A percentile compares a stretch with the other conserved stretches of the same genome.
Evolutionary conservation across 352 stramenopile genomes (phyloP).

Genomic region (Globisporangium parvum): DNA sequence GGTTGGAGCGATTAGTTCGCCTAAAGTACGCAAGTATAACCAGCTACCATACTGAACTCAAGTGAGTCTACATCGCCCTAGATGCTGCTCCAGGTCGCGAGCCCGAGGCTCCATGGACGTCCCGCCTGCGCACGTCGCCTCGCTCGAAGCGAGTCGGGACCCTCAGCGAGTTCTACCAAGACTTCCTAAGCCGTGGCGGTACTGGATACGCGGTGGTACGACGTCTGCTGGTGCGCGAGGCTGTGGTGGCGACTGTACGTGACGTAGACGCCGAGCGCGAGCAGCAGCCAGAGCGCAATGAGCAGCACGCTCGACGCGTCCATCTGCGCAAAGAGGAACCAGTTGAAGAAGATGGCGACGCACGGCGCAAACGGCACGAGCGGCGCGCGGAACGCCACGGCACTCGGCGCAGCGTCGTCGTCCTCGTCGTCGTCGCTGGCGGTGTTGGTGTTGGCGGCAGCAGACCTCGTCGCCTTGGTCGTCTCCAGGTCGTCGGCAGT

Average conservation of each 20-base stretch:
- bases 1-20: too few species aligned
- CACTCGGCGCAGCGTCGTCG: not conserved
- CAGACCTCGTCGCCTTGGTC: too few species aligned
- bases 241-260: constrained; percentile 68
- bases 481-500: too few species aligned
- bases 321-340: constrained; percentile 84
- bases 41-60: too few species aligned
- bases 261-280: constrained; percentile 65
- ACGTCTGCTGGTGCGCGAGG: constrained; percentile 59
- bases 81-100: too few species aligned
- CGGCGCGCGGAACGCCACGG: constrained; percentile 49
- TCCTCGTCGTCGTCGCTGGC: not conserved
- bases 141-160: too few species aligned
- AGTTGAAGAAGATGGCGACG: constrained; percentile 86
- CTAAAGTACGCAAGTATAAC: too few species aligned
- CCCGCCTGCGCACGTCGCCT: too few species aligned
- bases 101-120: too few species aligned
- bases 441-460: too few species aligned
- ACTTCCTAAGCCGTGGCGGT: not conserved
- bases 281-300: constrained; percentile 58
- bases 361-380: constrained; percentile 74
- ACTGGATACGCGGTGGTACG: constrained; percentile 49
- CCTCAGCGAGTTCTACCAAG: too few species aligned
- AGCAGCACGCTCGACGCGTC: constrained; percentile 52
- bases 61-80: too few species aligned